A percentile compares a stretch with the other conserved stretches of the same genome.
Conservation (phyloP, 1,284 basidiomycete species). For the Cryptococcus depauperatus region DNA sequence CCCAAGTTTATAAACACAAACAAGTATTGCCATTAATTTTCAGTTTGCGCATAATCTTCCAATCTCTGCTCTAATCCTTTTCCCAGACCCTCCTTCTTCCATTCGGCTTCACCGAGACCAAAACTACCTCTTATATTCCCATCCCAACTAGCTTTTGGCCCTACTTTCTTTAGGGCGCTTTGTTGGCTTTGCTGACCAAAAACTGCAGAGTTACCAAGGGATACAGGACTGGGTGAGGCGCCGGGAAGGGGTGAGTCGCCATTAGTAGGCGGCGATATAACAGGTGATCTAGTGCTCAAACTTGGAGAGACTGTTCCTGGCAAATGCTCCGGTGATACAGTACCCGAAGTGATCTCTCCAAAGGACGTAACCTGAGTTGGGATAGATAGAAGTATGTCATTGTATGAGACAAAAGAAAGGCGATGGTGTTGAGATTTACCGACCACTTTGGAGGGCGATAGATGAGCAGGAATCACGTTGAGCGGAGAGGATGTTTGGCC, state of each 20-base stretch:
- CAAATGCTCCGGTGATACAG: conserved; percentile 41
- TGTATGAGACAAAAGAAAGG: conserved; percentile 81
- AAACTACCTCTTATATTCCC: conserved; percentile 8
- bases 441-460: conserved; percentile 46
- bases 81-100: conserved; percentile 72
- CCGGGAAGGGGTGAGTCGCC: neutral
- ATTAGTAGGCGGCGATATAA: conserved; percentile 7
- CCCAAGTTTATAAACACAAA: too few species aligned
- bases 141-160: neutral
- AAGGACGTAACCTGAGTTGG: conserved; percentile 64
- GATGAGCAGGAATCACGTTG: conserved; percentile 49
- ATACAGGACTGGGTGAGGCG: neutral
- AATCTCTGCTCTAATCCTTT: conserved; percentile 69
- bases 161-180: neutral
- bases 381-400: conserved; percentile 67
- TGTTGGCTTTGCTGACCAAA: neutral
- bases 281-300: conserved; percentile 48
- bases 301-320: conserved; percentile 39
- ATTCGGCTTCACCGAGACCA: conserved; percentile 16
- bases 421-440: conserved; percentile 26
- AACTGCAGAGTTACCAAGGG: neutral
- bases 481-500: conserved; percentile 15
- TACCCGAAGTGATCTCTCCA: conserved; percentile 57
- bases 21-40: neutral
- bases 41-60: conserved; percentile 46